A percentile compares a stretch with the other conserved stretches of the same genome.
Conservation (phyloP, 1,139 yeast species). For the Ogataea hybrid region DNA sequence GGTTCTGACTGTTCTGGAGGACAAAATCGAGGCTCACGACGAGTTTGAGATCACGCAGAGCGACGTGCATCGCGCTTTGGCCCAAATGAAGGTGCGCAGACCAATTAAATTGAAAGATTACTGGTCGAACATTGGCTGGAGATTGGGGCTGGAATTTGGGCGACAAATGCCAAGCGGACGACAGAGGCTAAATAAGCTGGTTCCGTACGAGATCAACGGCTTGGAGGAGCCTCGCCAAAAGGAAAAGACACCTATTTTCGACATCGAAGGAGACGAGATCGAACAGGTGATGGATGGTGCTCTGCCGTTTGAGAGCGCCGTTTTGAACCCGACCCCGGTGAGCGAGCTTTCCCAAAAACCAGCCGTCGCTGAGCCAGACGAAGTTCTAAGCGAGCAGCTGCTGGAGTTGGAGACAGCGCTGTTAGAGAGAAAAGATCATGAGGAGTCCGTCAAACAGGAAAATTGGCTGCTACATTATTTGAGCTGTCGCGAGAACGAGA, state of each 20-base stretch:
- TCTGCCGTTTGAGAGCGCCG: constrained; percentile 14
- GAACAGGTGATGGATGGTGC: constrained; percentile 14
- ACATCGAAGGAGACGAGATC: constrained; percentile 12
- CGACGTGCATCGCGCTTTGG: constrained; percentile 13
- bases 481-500: constrained; percentile 15
- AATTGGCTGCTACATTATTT: constrained; percentile 26
- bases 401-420: constrained; percentile 22
- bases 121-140: constrained; percentile 16
- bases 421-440: constrained; percentile 26
- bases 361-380: constrained; percentile 1
- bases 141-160: constrained; percentile 12
- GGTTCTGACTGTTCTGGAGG: constrained; percentile 12
- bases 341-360: constrained; percentile 2
- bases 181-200: constrained; percentile 1
- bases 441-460: constrained; percentile 29
- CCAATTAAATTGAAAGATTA: constrained; percentile 14
- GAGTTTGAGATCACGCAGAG: constrained; percentile 5
- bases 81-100: constrained; percentile 3
- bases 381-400: constrained; percentile 6
- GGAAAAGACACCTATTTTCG: neutral
- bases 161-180: constrained; percentile 2
- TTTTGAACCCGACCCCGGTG: constrained; percentile 12
- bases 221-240: constrained; percentile 3
- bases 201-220: constrained; percentile 5
- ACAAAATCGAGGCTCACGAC: constrained; percentile 6